Evolutionary conservation across 345 rosid species (phyloP).

Genomic region (Abelmoschus esculentus): DNA sequence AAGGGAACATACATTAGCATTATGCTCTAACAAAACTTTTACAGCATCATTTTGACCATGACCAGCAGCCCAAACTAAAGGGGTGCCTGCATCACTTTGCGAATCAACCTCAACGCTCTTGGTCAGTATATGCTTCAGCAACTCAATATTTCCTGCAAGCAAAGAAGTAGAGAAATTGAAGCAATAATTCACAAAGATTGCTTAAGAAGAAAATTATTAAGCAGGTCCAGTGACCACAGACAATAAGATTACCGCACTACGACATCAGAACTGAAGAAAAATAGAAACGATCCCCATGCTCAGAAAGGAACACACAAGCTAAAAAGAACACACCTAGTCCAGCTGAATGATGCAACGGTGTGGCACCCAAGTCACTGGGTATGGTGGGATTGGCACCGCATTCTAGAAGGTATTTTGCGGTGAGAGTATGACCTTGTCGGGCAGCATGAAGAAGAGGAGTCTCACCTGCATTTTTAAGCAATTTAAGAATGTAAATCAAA

Average conservation of each 20-base stretch:
- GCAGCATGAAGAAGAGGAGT: conserved; percentile 94
- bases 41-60: conserved; percentile 70
- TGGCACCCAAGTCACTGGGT: conserved; percentile 76
- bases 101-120: not conserved
- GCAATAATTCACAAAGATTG: conserved; percentile 4
- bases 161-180: conserved; percentile 1
- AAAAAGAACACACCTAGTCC: conserved; percentile 47
- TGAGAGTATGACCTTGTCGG: conserved; percentile 70
- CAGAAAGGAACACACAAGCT: not conserved
- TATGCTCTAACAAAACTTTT: conserved; percentile 63
- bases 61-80: conserved; percentile 26
- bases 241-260: not conserved
- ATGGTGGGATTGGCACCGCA: conserved; percentile 66
- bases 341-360: conserved; percentile 85
- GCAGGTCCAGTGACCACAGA: not conserved
- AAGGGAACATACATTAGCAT: conserved; percentile 53
- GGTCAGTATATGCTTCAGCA: conserved; percentile 25
- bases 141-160: conserved; percentile 58
- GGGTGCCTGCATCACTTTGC: conserved; percentile 55
- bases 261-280: not conserved
- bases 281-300: not conserved
- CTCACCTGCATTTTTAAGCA: conserved; percentile 50
- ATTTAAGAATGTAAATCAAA: not conserved
- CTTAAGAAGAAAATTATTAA: not conserved
- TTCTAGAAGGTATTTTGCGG: conserved; percentile 70